A percentile compares a stretch with the other conserved stretches of the same genome.
phyloP scores from a whole-genome alignment of 1,139 yeast species.

The Blastobotrys aristatus region DNA sequence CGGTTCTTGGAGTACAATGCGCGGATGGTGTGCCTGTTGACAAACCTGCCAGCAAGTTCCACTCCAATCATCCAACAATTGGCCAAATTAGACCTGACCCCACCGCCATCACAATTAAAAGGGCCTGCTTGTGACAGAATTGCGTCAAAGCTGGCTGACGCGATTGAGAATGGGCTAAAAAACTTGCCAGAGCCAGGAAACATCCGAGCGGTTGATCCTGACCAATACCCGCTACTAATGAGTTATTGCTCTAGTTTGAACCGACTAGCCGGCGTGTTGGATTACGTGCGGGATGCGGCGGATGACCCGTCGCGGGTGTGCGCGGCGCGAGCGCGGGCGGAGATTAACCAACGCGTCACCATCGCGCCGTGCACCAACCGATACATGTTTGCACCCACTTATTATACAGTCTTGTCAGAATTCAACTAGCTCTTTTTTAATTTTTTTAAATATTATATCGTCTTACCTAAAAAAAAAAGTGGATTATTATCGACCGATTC shows the following conservation, averaged over 20 bases:
- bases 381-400: neutral
- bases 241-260: neutral
- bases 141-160: neutral
- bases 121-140: neutral
- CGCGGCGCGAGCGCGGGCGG: neutral
- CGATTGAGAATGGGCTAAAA: neutral
- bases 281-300: neutral
- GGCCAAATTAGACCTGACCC: neutral
- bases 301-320: neutral
- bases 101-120: neutral
- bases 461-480: neutral
- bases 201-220: neutral
- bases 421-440: no score
- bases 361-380: neutral
- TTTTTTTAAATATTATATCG: neutral
- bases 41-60: neutral
- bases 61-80: neutral
- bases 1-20: neutral
- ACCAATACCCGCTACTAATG: neutral
- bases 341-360: neutral
- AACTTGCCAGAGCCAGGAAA: neutral
- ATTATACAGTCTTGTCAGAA: neutral
- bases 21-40: neutral
- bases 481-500: constrained; percentile 16
- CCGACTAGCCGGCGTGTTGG: neutral